A percentile compares a stretch with the other conserved stretches of the same genome.
Conservation (phyloP, 192 early-diverging fungal genomes). For the Phlyctochytrium bullatum region DNA sequence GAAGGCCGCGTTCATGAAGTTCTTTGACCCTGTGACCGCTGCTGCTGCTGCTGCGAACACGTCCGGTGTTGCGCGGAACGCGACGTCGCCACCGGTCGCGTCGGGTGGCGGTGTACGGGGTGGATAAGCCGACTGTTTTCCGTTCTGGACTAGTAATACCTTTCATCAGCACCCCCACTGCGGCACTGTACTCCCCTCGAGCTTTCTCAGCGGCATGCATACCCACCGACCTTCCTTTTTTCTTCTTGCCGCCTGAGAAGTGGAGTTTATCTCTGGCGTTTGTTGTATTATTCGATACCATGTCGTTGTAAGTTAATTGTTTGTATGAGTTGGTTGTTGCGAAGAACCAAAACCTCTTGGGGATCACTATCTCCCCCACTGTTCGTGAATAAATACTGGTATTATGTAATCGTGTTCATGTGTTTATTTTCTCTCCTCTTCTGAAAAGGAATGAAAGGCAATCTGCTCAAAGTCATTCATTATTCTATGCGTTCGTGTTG, state of each 20-base stretch:
- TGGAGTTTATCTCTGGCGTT: no score
- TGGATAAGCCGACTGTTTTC: not conserved
- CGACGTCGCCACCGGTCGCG: not conserved
- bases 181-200: not conserved
- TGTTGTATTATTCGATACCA: no score
- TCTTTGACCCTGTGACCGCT: not conserved
- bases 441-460: not conserved
- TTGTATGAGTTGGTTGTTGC: no score
- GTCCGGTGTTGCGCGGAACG: not conserved
- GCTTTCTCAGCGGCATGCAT: not conserved
- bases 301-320: no score
- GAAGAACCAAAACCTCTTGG: no score
- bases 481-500: not conserved
- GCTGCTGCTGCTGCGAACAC: not conserved
- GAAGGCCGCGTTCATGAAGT: no score
- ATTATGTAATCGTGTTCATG: no score
- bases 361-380: no score
- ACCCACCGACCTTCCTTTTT: not conserved
- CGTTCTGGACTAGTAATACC: not conserved
- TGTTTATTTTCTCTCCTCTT: no score
- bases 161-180: not conserved
- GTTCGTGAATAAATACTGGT: no score
- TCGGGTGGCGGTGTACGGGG: no score
- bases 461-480: no score
- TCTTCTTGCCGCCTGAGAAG: not conserved